Evolutionary conservation across 1,284 basidiomycete genomes (phyloP), one percentile per base, ranked within the genome.

Genomic region (Sphaerobolus stellatus): DNA sequence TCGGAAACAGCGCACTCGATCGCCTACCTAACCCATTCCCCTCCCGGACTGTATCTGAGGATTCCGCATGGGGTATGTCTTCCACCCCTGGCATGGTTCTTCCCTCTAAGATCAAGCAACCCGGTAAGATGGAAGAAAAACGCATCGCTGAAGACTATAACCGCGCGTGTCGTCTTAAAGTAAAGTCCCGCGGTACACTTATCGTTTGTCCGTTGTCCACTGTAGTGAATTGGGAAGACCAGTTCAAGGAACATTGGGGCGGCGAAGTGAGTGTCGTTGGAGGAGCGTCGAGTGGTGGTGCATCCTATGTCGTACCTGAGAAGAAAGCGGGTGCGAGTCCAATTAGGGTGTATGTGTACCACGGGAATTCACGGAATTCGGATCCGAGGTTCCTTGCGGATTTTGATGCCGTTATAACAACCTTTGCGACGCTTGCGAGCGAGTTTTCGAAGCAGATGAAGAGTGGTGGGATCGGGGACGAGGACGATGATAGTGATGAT

Each of bases 161-260:
- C 13, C 79, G 92, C 57, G 77, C 80, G 33, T 83, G 84, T 62
- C 81, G 88, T 24, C 85, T 97, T 63, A 89, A 89, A 68, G 73
- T 78, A 28, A 86, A 87, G 61, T 92, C 90, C 64, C 84, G 94
- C 44, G 97, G 90, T 7, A 98, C 97, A 1, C 74, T 99, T n/a
- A 92, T 99, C 61, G 83, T 99, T 25, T 98, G 97, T 63, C 97
- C 97, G 7, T 78, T 99, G 52, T 96, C 94, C 22, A 98, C 97
- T 2, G 92, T 99, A 1, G 86, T 92, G 45, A 99, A 98, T 66
- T 99, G 97, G 97, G 96, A 99, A 71, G 93, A 97, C 60, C 97
- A 99, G 70, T 91, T 99, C 68, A 83, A 87, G 57, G 95, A 98
- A 67, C 97, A 99, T 71, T 94, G 92, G 92, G 82, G 82, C 57